Base-by-base conservation (phyloP, 2,329 filamentous ascomycete genomes). In the Paraconiothyrium brasiliense region DNA sequence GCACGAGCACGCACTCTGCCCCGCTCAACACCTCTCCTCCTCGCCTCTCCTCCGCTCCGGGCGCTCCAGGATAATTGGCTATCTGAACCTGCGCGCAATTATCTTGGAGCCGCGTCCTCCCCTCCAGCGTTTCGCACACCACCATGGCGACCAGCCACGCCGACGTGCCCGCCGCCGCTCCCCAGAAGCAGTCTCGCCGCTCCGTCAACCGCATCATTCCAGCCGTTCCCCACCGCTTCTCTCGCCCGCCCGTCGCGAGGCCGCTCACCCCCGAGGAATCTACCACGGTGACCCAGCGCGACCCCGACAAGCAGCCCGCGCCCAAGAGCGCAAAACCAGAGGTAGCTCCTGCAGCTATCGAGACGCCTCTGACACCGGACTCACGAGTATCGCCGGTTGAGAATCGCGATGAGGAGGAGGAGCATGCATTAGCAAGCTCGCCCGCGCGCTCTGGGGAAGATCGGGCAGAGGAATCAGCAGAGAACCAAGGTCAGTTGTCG, bases 41-140 rank as follows among this genome's bases (percentile, higher is more conserved):
- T 59, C 63, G 52, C 62, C 63, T 62, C 59, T 51, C 56, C 57
- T 44, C 47, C 32, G 56, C 54, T 55, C 61, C 66, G 68, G 71
- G 77, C 77, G 76, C 78, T 80, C 78, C 77, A 79, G 76, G 78
- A 75, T 78, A 79, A 79, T 79, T 78, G 77, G 68, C 72, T 67
- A 46, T 61, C 56, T 51, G 46, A 57, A 60, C 32, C 61, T 57
- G 62, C 64, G 54, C 71, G 69, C 75, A 78, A 76, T 78, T 80
- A 78, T 76, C 76, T 76, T 80, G 78, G 78, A 80, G 77, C 73
- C 75, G 76, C 77, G 62, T 51, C 44, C 47, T 57, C 54, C 51
- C 5, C 41, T 46, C 49, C 59, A 34, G 37, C 62, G 47, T 24
- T 43, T 27, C 32, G 55, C 46, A 37, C 52, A 58, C 43, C 67